A percentile compares a stretch with the other conserved stretches of the same genome.
phyloP scores from a whole-genome alignment of 306 rosid genomes.

The Rosa chinensis region DNA sequence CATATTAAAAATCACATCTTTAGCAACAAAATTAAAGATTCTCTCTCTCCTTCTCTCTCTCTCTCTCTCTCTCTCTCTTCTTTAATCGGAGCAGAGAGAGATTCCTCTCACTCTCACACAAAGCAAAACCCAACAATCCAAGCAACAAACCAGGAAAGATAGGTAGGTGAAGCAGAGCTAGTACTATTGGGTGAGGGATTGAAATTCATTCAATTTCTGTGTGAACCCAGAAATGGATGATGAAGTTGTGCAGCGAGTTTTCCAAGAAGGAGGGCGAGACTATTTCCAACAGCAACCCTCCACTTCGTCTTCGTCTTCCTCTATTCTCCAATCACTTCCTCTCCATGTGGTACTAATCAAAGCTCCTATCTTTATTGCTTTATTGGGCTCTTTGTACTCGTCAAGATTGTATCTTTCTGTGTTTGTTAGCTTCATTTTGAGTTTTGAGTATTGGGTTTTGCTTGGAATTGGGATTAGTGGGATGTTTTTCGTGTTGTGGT shows the following conservation, averaged over 20 bases:
- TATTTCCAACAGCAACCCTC: constrained; percentile 87
- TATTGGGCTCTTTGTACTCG: background rate
- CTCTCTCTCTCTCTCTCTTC: background rate
- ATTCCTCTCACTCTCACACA: background rate
- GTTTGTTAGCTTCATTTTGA: background rate
- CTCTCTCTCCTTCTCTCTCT: background rate
- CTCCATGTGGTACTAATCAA: constrained; percentile 72
- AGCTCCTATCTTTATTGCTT: background rate
- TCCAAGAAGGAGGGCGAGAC: constrained; percentile 98
- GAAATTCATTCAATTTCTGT: constrained; percentile 9
- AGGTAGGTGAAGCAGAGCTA: background rate
- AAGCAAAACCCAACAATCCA: constrained; percentile 12
- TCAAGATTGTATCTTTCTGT: background rate
- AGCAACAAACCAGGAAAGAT: background rate
- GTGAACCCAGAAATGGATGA: constrained; percentile 56
- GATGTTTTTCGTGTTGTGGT: background rate
- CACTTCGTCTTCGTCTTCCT: constrained; percentile 76
- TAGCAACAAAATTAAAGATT: background rate
- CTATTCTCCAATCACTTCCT: constrained; percentile 97
- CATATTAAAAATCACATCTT: background rate
- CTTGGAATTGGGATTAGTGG: constrained; percentile 13
- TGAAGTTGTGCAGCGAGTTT: constrained; percentile 93
- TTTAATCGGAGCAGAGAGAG: constrained; percentile 2
- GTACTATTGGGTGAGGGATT: constrained; percentile 13
- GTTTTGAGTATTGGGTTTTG: background rate